A percentile compares a stretch with the other conserved stretches of the same genome.
These are phyloP conservation scores for Dalbergia cultrata DNA, from an alignment of 306 rosid species.

Conservation along the genomic window DNA sequence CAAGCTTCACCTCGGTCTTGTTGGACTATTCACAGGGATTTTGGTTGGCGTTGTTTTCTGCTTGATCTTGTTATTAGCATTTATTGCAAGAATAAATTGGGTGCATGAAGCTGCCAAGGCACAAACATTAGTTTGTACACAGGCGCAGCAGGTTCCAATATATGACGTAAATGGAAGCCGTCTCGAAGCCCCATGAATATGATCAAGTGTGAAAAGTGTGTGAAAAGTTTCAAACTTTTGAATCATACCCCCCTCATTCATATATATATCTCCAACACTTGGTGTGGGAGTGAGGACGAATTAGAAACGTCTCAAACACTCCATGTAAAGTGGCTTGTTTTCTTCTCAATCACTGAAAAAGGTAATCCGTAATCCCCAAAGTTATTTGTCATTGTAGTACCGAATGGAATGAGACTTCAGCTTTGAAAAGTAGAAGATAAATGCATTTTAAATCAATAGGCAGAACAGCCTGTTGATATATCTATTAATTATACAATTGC, in stretches of 20 bases:
- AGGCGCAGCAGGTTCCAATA: not conserved
- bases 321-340: not conserved
- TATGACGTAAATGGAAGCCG: conserved; percentile 38
- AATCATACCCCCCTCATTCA: not conserved
- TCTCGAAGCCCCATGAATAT: conserved; percentile 19
- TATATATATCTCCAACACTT: not conserved
- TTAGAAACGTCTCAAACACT: conserved; percentile 2
- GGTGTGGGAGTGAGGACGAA: not conserved
- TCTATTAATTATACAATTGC: conserved; percentile 23
- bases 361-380: not conserved
- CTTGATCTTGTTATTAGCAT: conserved; percentile 54
- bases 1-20: conserved; percentile 61
- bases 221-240: not conserved
- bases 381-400: not conserved
- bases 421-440: not conserved
- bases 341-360: not conserved
- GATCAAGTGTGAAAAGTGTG: conserved; percentile 11
- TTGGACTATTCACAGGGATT: conserved; percentile 66
- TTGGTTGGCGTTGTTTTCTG: conserved; percentile 59
- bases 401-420: not conserved
- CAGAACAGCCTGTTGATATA: not conserved
- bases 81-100: conserved; percentile 71
- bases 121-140: conserved; percentile 39
- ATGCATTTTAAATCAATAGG: conserved; percentile 22
- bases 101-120: conserved; percentile 67